A percentile compares a stretch with the other conserved stretches of the same genome.
These are phyloP conservation scores for Quercus robur DNA, from an alignment of 306 rosid species.

Conservation along the genomic window DNA sequence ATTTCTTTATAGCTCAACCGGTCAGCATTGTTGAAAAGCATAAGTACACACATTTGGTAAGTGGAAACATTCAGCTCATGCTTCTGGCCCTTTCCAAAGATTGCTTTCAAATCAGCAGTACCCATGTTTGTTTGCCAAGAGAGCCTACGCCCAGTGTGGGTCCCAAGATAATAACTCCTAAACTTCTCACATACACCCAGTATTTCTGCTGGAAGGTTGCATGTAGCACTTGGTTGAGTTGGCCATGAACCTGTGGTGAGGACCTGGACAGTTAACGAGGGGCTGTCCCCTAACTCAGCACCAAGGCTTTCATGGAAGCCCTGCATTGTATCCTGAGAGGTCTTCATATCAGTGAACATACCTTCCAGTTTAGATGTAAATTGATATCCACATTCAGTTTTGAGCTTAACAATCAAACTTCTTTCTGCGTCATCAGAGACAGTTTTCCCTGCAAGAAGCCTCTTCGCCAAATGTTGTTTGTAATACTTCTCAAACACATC, in stretches of 20 bases:
- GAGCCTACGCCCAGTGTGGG: conserved; percentile 53
- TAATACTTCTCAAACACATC: conserved; percentile 60
- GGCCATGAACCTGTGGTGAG: conserved; percentile 69
- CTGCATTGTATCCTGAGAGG: conserved; percentile 45
- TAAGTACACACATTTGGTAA: conserved; percentile 56
- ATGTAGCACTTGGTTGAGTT: conserved; percentile 45
- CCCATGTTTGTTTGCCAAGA: conserved; percentile 65
- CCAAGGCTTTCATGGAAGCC: conserved; percentile 38
- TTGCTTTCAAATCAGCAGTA: conserved; percentile 48
- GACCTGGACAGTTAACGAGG: conserved; percentile 42
- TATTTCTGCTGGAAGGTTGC: conserved; percentile 51
- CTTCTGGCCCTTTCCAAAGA: conserved; percentile 47
- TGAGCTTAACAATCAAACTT: conserved; percentile 57
- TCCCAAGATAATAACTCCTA: conserved; percentile 44
- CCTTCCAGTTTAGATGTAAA: conserved; percentile 58
- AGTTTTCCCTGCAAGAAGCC: conserved; percentile 53
- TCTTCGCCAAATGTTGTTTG: conserved; percentile 54
- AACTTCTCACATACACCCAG: conserved; percentile 44
- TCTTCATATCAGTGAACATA: conserved; percentile 59
- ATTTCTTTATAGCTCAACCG: conserved; percentile 46
- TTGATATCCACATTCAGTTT: conserved; percentile 58
- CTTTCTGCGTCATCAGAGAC: conserved; percentile 54
- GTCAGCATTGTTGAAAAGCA: conserved; percentile 49
- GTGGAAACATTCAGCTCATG: conserved; percentile 62
- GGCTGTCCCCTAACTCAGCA: conserved; percentile 39